Evolutionary conservation across 805 yeast genomes (phyloP).

Genomic region (Sungouiella thailandica): DNA sequence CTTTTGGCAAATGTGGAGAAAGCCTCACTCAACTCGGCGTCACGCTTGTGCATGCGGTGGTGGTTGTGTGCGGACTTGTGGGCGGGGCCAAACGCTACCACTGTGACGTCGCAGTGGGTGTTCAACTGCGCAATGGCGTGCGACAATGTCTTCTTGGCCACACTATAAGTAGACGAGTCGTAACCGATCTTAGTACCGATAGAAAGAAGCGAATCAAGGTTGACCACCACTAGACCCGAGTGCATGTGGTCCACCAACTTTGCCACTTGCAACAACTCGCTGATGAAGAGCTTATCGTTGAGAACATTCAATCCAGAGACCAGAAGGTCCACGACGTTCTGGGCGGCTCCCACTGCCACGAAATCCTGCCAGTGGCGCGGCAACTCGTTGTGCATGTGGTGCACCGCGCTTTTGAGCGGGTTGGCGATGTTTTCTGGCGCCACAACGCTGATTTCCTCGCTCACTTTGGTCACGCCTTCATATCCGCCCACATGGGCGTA

Average conservation of each 20-base stretch:
- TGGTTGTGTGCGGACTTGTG: conserved; percentile 11
- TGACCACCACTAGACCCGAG: conserved; percentile 26
- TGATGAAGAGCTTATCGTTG: conserved; percentile 44
- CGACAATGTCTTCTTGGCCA: conserved; percentile 32
- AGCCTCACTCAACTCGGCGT: conserved; percentile 13
- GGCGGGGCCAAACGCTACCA: conserved; percentile 14
- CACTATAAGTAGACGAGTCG: conserved; percentile 36
- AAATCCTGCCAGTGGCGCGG: conserved; percentile 33
- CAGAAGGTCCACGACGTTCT: conserved; percentile 14
- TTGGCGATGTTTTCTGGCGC: conserved; percentile 5
- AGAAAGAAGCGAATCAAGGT: conserved; percentile 39
- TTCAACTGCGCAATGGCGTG: conserved; percentile 12
- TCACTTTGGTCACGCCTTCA: conserved; percentile 14
- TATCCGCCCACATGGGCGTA: conserved; percentile 4
- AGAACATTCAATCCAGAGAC: conserved; percentile 27
- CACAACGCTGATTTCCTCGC: conserved; percentile 23
- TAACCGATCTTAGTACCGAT: conserved; percentile 41
- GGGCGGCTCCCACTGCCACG: conserved; percentile 7
- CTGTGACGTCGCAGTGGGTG: conserved; percentile 16
- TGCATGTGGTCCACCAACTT: conserved; percentile 27
- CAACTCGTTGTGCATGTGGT: conserved; percentile 27
- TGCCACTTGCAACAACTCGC: conserved; percentile 44
- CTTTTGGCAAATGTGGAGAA: conserved; percentile 13
- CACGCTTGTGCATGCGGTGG: conserved; percentile 10
- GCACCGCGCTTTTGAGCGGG: conserved; percentile 15